These are phyloP conservation scores for Hortiboletus flavorubellus DNA, from an alignment of 768 basidiomycete genomes.

Conservation along the genomic window DNA sequence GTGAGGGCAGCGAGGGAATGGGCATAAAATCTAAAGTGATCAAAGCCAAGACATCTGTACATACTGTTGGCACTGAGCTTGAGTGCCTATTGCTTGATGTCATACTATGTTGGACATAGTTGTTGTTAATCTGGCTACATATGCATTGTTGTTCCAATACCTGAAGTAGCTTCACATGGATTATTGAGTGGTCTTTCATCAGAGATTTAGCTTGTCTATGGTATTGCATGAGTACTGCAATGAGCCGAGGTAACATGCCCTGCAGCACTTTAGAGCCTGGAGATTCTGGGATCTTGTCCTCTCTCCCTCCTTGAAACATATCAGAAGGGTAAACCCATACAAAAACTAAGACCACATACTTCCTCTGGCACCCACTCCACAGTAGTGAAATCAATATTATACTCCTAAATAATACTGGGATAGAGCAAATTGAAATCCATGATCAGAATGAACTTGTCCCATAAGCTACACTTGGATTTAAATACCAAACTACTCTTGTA, in stretches of 20 bases:
- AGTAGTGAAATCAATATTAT: conserved; percentile 98
- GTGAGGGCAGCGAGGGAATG: conserved; percentile 95
- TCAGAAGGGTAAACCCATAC: not conserved
- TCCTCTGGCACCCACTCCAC: conserved; percentile 68
- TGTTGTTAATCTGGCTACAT: not conserved
- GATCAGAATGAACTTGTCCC: conserved; percentile 97
- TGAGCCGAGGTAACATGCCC: conserved; percentile 94
- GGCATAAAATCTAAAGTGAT: conserved; percentile 95
- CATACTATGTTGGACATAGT: conserved; percentile 54
- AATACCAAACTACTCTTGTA: conserved; percentile 99
- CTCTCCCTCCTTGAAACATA: conserved; percentile 53
- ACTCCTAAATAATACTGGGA: conserved; percentile 99
- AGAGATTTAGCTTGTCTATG: conserved; percentile 87
- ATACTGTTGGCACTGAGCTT: conserved; percentile 99
- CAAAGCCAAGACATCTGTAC: conserved; percentile 99
- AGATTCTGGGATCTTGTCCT: conserved; percentile 89
- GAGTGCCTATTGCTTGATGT: conserved; percentile 95
- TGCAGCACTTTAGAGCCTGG: conserved; percentile 67
- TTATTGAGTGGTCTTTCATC: conserved; percentile 86
- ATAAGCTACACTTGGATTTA: conserved; percentile 91
- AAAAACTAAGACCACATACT: conserved; percentile 32
- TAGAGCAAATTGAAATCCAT: conserved; percentile 99
- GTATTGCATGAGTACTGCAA: conserved; percentile 91
- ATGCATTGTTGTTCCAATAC: conserved; percentile 37
- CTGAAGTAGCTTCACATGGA: conserved; percentile 78